Base-by-base conservation (phyloP, 2,329 filamentous ascomycete species). In the Ophiostoma sp. region DNA sequence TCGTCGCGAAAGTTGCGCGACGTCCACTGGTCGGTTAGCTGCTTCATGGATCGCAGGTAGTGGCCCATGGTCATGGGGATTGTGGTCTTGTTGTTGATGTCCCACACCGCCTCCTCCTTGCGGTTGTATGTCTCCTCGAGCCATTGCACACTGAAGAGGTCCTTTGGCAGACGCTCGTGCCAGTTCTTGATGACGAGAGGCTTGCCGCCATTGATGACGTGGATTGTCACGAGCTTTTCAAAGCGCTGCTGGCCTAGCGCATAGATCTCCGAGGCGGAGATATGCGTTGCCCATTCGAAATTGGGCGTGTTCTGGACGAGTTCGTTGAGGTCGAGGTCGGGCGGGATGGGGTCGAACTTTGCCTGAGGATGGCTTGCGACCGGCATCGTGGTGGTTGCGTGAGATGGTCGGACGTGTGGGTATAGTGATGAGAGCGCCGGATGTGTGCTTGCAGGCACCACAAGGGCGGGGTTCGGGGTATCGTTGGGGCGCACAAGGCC, bases 161-260 rank as follows among this genome's bases (percentile, higher is more conserved):
- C 87, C 62, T 86, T 86, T 68, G 95, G 91, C 60, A 97, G 80
- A 39, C 87, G 84, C 48, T 88, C 83, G 72, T 96, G 87, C 84
- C 95, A 98, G 23, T 93, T 93, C 76, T 96, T 93, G 69, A 99
- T 90, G 13, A 98, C 91, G 7, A 99, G 83, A 1, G 95, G 95
- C 74, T 93, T 93, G 2, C 95, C 95, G 35, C 89, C 90, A 67
- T 90, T 84, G 68, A 97, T 89, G 20, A 98, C 93, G 79, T 96
- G 91, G 7, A 93, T 83, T 66, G 90, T 81, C 0, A 98, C 89
- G 11, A 98, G 85, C 78, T 92, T 92, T 79, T 97, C 93, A 72
- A 99, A 96, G 48, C 89, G 87, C 67, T 91, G 87, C 31, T 91
- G 83, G 1, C 92, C 91, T 71, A 96, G 87, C 68, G 87, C 85